A percentile compares a stretch with the other conserved stretches of the same genome.
Evolutionary conservation across 176 grass and related monocot genomes (phyloP).

Genomic region (Triticum dicoccoides): DNA sequence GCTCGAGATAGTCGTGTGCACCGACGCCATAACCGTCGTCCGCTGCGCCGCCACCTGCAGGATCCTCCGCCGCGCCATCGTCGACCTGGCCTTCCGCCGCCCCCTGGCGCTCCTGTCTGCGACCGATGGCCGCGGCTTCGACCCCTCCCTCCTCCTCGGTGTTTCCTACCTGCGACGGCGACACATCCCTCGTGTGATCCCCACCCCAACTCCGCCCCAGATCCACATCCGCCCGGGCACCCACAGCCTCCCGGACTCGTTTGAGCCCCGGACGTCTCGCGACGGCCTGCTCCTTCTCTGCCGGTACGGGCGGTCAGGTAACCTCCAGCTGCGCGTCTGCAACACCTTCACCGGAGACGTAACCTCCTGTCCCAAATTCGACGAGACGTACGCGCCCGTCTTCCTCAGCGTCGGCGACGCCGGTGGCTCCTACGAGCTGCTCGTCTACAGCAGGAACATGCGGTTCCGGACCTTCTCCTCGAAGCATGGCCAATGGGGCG

Average conservation of each 20-base stretch:
- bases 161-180: not conserved
- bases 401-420: no score
- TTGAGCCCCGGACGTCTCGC: not conserved
- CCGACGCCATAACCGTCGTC: not conserved
- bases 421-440: not conserved
- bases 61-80: not conserved
- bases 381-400: not conserved
- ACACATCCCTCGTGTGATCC: not conserved
- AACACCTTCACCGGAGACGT: not conserved
- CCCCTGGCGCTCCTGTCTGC: not conserved
- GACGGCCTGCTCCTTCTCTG: conserved; percentile 1
- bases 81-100: not conserved
- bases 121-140: not conserved
- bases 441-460: not conserved
- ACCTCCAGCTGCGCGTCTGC: not conserved
- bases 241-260: not conserved
- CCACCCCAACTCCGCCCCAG: not conserved
- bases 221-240: not conserved
- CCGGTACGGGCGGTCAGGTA: not conserved
- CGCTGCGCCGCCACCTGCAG: not conserved
- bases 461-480: not conserved
- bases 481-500: not conserved
- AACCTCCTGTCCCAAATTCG: not conserved
- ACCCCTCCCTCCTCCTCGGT: not conserved
- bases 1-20: not conserved